Evolutionary conservation across 371 early-diverging fungal species (phyloP), one percentile per base, ranked within the genome.

Genomic region (Mortierella sp.): DNA sequence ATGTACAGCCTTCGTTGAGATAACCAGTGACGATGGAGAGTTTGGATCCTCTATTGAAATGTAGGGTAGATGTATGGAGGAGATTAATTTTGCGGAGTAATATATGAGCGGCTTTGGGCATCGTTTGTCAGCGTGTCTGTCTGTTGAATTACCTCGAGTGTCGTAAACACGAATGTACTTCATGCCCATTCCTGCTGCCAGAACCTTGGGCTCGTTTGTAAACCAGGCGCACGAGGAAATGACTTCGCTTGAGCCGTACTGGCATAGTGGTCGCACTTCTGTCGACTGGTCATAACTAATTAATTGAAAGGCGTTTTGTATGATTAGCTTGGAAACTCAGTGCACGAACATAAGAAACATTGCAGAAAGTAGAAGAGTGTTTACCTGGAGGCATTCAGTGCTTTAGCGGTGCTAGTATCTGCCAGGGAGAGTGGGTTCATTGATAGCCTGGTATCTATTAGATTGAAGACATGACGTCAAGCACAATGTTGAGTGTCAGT

Each of bases 201-300:
- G 80, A 41, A 87, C 82, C 9, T 86, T 89, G 6, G 90, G 85
- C 24, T 80, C 80, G 16, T 80, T 79, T 47, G 90, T 88, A 16
- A 92, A 87, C 97, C 96, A 96, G 2, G 91, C 89, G 44, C 93
- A 92, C 0, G 95, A 94, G 10, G 91, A 87, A 47, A 94, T 90
- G 10, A 90, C 90, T 69, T 96, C 95, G 11, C 92, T 89, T 6
- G 90, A 86, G 0, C 95, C 95, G 81, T 91, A 94, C 79, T 92
- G 93, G 58, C 90, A 86, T 19, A 93, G 74, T 10, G 94, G 92
- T 40, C 70, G 71, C 2, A 47, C 39, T 26, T 75, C 75, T 29
- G 79, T 58, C 4, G 78, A 65, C 19, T 78, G 75, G 37, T 83
- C 83, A 24, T 66, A 78, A 31, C 79, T 79, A 52, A 13, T 50